Percentiles rank a stretch among this genome's conserved stretches.
These are phyloP conservation scores for Cyberlindnera euphorbiae DNA, from an alignment of 805 yeast genomes.

Conservation along the genomic window DNA sequence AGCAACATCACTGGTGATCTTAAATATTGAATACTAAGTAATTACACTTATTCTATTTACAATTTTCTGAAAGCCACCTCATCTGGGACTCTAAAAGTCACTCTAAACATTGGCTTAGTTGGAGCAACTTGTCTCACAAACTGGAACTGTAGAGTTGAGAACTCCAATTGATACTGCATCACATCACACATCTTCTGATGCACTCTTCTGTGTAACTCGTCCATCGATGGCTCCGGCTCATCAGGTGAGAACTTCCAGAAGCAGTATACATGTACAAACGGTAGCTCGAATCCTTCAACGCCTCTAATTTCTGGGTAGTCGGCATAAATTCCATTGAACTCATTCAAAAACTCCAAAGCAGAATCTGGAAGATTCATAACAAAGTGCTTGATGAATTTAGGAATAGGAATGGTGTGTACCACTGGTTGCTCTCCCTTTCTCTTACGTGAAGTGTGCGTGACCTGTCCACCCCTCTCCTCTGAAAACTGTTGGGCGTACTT, in stretches of 20 bases:
- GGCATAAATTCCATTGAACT: constrained; percentile 68
- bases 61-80: constrained; percentile 49
- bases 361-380: constrained; percentile 96
- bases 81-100: constrained; percentile 67
- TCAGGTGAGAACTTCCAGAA: constrained; percentile 82
- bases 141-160: constrained; percentile 58
- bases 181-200: constrained; percentile 46
- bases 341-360: constrained; percentile 77
- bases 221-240: constrained; percentile 63
- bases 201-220: constrained; percentile 64
- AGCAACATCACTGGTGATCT: constrained; percentile 41
- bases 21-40: constrained; percentile 27
- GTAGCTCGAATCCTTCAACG: constrained; percentile 52
- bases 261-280: constrained; percentile 83
- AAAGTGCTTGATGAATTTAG: constrained; percentile 60
- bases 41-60: not conserved
- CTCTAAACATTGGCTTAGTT: constrained; percentile 93
- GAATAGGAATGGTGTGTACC: constrained; percentile 33
- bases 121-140: constrained; percentile 94
- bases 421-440: constrained; percentile 26
- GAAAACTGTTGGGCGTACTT: constrained; percentile 45
- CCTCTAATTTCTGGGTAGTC: constrained; percentile 33
- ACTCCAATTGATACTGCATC: constrained; percentile 38
- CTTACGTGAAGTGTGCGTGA: constrained; percentile 35
- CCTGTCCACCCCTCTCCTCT: constrained; percentile 30